Base-by-base conservation (phyloP, 495 filamentous ascomycete species). In the Rusavskia elegans region DNA sequence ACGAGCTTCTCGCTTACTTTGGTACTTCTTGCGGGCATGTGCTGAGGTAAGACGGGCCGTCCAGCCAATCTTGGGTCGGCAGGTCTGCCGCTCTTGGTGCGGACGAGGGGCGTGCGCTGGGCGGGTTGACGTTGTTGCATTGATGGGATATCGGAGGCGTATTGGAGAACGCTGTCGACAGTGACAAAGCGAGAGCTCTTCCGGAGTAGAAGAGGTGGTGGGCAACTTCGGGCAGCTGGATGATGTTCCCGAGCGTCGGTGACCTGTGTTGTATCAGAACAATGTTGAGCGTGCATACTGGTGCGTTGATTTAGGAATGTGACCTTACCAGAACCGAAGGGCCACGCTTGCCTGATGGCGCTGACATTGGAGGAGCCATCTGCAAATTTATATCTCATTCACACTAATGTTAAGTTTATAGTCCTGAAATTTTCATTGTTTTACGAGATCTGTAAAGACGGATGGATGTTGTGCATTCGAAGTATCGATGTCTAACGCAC, bases 1-100 rank as follows among this genome's bases (percentile, higher is more conserved):
- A 97, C 92, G 8, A 99, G 72, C 64, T 97, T 96, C 71, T 97
- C 87, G 60, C 84, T 92, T 45, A 95, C 76, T 59, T 96, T 95
- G 16, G 87, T 92, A 27, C 87, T 89, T 20, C 92, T 79, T 1
- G 85, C 79, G 0, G 90, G 93, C 42, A 95, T 79, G 54, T 84
- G 87, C 37, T 87, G 84, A 55, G 84, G 83, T 59, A 62, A 73
- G 59, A 67, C 54, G 17, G 44, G 44, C 45, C 60, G 78, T 63
- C 57, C 68, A 63, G 49, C 71, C 50, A 64, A 53, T 41, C 64
- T 61, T 29, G 69, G 68, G 48, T 73, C 69, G 11, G 62, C 61
- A 10, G 66, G 61, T 39, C 58, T 57, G 39, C 58, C 61, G 23
- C 66, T 70, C 9, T 63, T 64, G 3, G 67, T 69, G 30, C 77